A percentile compares a stretch with the other conserved stretches of the same genome.
These are phyloP conservation scores for Schizophyllum amplum DNA, from an alignment of 1,284 basidiomycete genomes.

Conservation along the genomic window DNA sequence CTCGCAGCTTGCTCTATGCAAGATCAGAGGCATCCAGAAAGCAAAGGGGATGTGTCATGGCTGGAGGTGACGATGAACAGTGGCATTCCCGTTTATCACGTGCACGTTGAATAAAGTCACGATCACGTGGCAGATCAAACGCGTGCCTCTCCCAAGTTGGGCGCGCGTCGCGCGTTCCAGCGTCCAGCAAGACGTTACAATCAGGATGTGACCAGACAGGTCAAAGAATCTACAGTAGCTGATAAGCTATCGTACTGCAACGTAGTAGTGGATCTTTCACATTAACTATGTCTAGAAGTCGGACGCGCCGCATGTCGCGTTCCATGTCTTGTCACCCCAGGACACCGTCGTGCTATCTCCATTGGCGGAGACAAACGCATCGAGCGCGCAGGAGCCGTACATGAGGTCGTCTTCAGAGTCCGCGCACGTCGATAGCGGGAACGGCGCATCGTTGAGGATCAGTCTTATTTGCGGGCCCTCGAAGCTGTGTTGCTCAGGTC, in stretches of 20 bases:
- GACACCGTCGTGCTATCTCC: slow-evolving; percentile 18
- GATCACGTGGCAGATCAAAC: no score
- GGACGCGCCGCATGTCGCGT: slow-evolving; percentile 25
- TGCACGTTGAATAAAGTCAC: no score
- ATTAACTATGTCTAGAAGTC: slow-evolving; percentile 1
- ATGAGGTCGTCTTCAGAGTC: slow-evolving; percentile 18
- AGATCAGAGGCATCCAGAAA: no score
- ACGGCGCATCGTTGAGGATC: slow-evolving; percentile 33
- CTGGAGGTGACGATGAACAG: no score
- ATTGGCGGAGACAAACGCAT: slow-evolving; percentile 27
- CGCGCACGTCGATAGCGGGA: slow-evolving; percentile 28
- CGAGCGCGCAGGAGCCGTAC: slow-evolving; percentile 32
- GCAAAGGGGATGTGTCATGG: no score
- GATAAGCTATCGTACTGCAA: background rate
- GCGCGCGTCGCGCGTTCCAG: no score
- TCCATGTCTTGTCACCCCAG: slow-evolving; percentile 30
- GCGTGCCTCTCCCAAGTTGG: no score
- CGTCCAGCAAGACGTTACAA: no score
- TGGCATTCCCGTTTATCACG: no score
- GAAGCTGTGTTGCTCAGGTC: slow-evolving; percentile 16
- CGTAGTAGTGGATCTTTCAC: background rate
- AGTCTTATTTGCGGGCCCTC: slow-evolving; percentile 33
- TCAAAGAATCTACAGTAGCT: no score
- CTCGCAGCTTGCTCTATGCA: no score
- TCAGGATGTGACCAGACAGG: no score